phyloP scores from a whole-genome alignment of 2,329 filamentous ascomycete genomes.

The Fusarium foetens region DNA sequence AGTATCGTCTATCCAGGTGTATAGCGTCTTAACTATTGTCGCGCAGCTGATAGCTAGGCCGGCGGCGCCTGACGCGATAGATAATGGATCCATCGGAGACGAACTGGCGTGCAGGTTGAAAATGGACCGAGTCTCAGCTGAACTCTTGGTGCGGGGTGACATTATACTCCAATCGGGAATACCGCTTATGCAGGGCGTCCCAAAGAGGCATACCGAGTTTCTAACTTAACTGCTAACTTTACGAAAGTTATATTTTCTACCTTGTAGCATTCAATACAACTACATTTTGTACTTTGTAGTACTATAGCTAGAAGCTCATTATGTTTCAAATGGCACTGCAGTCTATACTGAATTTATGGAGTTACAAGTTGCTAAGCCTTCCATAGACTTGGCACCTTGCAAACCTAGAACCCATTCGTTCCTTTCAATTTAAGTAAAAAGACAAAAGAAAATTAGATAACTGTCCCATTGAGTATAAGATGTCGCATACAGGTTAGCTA shows the following conservation, averaged over 20 bases:
- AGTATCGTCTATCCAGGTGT: neutral
- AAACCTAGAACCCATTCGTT: too few relatives aligned
- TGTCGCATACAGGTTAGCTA: too few relatives aligned
- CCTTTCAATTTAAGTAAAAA: too few relatives aligned
- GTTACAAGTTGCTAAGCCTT: too few relatives aligned
- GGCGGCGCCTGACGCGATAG: neutral
- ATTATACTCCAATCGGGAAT: neutral
- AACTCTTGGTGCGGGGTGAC: neutral
- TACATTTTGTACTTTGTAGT: neutral
- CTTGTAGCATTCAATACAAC: neutral
- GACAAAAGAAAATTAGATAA: too few relatives aligned
- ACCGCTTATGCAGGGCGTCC: neutral
- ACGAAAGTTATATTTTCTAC: neutral
- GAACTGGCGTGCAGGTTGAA: neutral
- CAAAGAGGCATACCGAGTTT: neutral
- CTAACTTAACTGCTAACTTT: fast-evolving
- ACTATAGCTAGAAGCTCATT: neutral
- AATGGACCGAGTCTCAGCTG: neutral
- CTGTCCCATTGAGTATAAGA: too few relatives aligned
- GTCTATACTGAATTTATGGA: too few relatives aligned
- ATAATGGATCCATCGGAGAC: neutral
- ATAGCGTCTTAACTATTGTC: neutral
- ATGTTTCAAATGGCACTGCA: fast-evolving
- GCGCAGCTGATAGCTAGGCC: neutral
- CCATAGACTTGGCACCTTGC: too few relatives aligned